These are phyloP conservation scores for Shiraia sp. DNA, from an alignment of 2,329 filamentous ascomycete species.

Conservation along the genomic window DNA sequence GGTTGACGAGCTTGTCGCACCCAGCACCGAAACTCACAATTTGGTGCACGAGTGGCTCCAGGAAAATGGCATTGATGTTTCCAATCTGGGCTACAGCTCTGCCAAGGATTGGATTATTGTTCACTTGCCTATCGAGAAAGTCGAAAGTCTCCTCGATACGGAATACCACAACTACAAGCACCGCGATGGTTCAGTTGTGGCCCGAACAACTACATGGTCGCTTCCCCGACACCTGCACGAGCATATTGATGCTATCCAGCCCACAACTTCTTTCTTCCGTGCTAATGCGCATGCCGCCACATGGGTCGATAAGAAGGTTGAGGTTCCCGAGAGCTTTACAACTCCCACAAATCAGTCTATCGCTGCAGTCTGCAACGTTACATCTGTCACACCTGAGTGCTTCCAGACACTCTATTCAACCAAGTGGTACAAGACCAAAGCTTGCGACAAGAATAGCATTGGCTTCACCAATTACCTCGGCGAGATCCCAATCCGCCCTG, in stretches of 20 bases:
- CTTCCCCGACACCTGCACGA: constrained; percentile 61
- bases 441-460: constrained; percentile 50
- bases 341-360: constrained; percentile 38
- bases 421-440: constrained; percentile 55
- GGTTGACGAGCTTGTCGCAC: constrained; percentile 59
- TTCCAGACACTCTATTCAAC: constrained; percentile 59
- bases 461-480: constrained; percentile 56
- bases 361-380: constrained; percentile 54
- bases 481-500: constrained; percentile 56
- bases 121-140: constrained; percentile 54
- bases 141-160: constrained; percentile 58
- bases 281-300: constrained; percentile 27
- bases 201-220: constrained; percentile 61
- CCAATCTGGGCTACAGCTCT: constrained; percentile 51
- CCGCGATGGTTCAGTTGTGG: constrained; percentile 55
- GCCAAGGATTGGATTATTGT: constrained; percentile 63
- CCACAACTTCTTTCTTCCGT: constrained; percentile 61
- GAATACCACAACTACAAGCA: constrained; percentile 58
- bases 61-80: constrained; percentile 57
- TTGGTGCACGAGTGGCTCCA: constrained; percentile 61
- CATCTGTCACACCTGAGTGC: constrained; percentile 57
- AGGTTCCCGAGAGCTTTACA: constrained; percentile 31
- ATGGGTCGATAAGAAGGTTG: constrained; percentile 23
- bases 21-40: constrained; percentile 55
- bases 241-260: constrained; percentile 64